These are phyloP conservation scores for Artemisia argyi DNA, from an alignment of 129 eudicot genomes.

Conservation along the genomic window DNA sequence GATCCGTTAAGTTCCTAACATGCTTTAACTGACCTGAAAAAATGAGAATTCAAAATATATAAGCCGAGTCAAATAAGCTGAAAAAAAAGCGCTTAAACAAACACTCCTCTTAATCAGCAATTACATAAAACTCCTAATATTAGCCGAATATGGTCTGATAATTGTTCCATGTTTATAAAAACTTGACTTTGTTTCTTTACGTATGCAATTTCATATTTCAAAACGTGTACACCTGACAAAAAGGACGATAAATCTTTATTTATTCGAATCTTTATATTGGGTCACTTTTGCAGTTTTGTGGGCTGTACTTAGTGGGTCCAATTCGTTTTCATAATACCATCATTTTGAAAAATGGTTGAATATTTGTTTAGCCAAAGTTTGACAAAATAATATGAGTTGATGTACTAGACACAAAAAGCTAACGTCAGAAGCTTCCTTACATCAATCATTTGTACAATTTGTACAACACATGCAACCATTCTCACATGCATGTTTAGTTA, in stretches of 20 bases:
- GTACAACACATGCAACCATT: constrained; percentile 27
- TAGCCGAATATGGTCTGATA: not conserved
- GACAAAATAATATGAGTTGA: constrained; percentile 35
- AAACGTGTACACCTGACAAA: not conserved
- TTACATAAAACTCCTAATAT: too few species aligned
- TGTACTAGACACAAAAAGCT: constrained; percentile 37
- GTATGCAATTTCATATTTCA: not conserved
- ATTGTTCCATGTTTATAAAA: not conserved
- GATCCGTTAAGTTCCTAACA: too few species aligned
- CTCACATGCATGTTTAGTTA: constrained; percentile 26
- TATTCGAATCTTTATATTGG: not conserved
- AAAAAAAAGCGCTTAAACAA: too few species aligned
- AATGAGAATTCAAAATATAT: too few species aligned
- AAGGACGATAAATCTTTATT: not conserved
- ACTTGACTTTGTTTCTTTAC: not conserved
- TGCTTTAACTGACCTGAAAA: too few species aligned
- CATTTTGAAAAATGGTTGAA: constrained; percentile 33
- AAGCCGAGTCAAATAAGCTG: too few species aligned
- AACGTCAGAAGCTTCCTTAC: constrained; percentile 45
- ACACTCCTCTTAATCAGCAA: too few species aligned
- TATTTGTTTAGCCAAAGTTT: constrained; percentile 40
- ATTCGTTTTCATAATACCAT: constrained; percentile 7
- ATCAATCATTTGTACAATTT: constrained; percentile 32
- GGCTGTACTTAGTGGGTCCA: constrained; percentile 31
- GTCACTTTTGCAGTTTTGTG: not conserved